Percentiles rank a stretch among this genome's conserved stretches.
Evolutionary conservation across 2,329 filamentous ascomycete species (phyloP).

Genomic region (Monosporascus sp.): DNA sequence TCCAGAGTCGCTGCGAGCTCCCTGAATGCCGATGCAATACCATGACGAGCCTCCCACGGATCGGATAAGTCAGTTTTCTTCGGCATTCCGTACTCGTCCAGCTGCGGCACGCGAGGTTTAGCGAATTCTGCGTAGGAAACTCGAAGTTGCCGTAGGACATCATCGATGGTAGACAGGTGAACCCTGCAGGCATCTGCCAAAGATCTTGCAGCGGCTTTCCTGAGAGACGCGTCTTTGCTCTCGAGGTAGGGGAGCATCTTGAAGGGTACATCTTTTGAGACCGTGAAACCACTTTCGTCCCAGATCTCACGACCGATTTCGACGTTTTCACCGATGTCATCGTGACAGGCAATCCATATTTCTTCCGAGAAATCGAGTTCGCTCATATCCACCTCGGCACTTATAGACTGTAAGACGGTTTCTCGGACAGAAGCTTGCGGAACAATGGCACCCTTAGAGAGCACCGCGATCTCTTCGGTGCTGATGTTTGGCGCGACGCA

Average conservation of each 20-base stretch:
- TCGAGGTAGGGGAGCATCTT: conserved; percentile 74
- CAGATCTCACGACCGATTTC: conserved; percentile 84
- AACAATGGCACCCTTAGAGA: conserved; percentile 76
- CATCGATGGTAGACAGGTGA: conserved; percentile 54
- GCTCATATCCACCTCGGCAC: conserved; percentile 85
- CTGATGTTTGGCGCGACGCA: conserved; percentile 79
- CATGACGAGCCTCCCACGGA: conserved; percentile 86
- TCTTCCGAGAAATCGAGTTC: conserved; percentile 83
- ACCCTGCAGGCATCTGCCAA: conserved; percentile 67
- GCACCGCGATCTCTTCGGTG: conserved; percentile 63
- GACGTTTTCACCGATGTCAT: conserved; percentile 81
- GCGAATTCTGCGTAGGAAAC: conserved; percentile 70
- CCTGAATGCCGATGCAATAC: conserved; percentile 81
- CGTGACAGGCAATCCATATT: conserved; percentile 90
- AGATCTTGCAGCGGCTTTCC: conserved; percentile 76
- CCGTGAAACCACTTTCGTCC: conserved; percentile 82
- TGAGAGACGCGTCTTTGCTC: conserved; percentile 73
- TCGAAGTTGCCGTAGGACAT: conserved; percentile 61
- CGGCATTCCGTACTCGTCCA: conserved; percentile 93
- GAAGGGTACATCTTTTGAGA: conserved; percentile 59
- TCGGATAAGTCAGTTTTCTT: conserved; percentile 83
- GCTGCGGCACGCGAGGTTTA: conserved; percentile 75
- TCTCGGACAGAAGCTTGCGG: conserved; percentile 75
- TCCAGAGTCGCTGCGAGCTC: conserved; percentile 70
- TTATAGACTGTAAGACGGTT: conserved; percentile 82